These are phyloP conservation scores for Astrephomene gubernaculifera DNA, from an alignment of 139 green algal genomes.

Conservation along the genomic window DNA sequence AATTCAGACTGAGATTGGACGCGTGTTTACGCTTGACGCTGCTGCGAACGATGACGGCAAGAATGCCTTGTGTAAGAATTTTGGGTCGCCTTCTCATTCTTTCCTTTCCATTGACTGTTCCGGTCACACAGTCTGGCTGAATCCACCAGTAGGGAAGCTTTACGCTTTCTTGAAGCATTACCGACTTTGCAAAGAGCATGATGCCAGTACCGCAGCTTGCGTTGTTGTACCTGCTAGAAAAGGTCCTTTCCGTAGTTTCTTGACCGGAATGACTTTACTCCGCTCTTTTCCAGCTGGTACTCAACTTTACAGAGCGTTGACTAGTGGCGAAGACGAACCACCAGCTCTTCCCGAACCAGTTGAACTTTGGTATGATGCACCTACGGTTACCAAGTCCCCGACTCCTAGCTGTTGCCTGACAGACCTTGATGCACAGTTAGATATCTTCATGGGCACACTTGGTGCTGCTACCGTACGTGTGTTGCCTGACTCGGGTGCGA, in stretches of 20 bases:
- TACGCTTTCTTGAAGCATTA: not conserved
- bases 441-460: not conserved
- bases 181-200: not conserved
- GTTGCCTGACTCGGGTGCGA: not conserved
- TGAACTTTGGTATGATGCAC: not conserved
- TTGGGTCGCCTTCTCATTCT: not conserved
- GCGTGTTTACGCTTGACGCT: not conserved
- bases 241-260: not conserved
- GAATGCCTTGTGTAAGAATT: slow-evolving; percentile 1
- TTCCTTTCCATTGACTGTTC: slow-evolving; percentile 1
- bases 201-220: not conserved
- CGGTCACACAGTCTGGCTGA: slow-evolving; percentile 13
- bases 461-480: not conserved
- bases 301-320: not conserved
- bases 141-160: not conserved
- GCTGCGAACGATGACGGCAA: not conserved
- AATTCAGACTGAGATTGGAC: not conserved
- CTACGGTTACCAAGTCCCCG: not conserved
- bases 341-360: not conserved
- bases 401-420: not conserved
- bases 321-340: not conserved
- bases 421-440: not conserved
- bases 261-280: not conserved
- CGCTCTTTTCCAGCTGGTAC: not conserved
- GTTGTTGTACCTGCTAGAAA: not conserved